Evolutionary conservation across 1,284 basidiomycete species (phyloP), one percentile per base, ranked within the genome.

Genomic region (Schizopora paradoxa): DNA sequence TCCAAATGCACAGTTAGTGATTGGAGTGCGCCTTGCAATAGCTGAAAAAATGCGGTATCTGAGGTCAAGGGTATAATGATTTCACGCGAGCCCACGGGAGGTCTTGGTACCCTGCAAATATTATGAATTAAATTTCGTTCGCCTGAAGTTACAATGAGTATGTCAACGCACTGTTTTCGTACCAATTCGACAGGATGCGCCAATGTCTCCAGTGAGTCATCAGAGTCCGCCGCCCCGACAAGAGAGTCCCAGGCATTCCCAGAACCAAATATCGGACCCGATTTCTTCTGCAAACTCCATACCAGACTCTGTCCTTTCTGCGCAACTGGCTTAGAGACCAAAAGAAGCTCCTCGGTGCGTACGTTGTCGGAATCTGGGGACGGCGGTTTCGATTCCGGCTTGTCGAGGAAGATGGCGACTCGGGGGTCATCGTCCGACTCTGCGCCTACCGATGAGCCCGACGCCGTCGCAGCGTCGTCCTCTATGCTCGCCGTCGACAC

Each of bases 11-110:
- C 65, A 10, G 84, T 79, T 22, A 95, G 75, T 0, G 80, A 73
- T 37, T 79, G 73, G 18, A 96, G 71, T 3, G 89, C 82, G 0
- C 77, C 75, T 0, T 77, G 80, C 33, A 95, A 76, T 6, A 90
- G 74, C 32, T 82, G 75, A 62, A 94, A 89, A 67, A 98, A 97
- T 1, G 76, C 78, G 25, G 79, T 74, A 58, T 96, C 91, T 26
- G 90, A 83, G 14, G 75, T 73, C 7, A 97, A 77, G 2, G 90
- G 87, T 36, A 96, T 86, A 48, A 92, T 72, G 14, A 92, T 64
- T 58, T 91, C 86, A 21, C 68, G 67, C 2, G 60, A 51, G 35
- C 57, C 41, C 33, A 48, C 43, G 22, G 43, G 32, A 26, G 38
- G 38, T 18, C 37, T 39, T 19, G 27, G 49, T 6, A 51, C 18